Evolutionary conservation across 1,284 basidiomycete species (phyloP), one percentile per base, ranked within the genome.

Genomic region (Pascua sp.): DNA sequence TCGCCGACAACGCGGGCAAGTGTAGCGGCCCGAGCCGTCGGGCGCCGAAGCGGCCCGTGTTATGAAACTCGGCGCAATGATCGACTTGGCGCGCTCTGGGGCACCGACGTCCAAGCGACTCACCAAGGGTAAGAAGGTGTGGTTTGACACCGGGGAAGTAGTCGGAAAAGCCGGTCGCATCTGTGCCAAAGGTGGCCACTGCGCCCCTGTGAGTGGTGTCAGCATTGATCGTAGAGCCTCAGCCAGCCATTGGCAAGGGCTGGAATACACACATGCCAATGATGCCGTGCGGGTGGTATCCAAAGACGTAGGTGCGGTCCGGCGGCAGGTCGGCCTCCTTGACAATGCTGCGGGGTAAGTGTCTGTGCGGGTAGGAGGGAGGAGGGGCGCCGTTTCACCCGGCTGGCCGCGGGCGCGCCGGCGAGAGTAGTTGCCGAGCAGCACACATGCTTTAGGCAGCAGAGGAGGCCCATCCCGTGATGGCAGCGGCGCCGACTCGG

Each of bases 261-360:
- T 5, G 24, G 3, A 7, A 32, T 32, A 32, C 24, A 47, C 46
- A 42, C 90, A 94, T 93, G 67, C 91, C 90, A 73, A 95, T 94
- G 67, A 94, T 93, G 37, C 91, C 93, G 76, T 97, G 93, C 15
- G 93, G 93, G 77, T 97, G 93, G 77, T 96, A 96, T 15, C 92
- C 96, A 78, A 99, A 98, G 18, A 98, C 83, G 78, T 98, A 98
- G 36, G 90, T 87, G 59, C 91, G 81, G 74, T 96, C 90, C 12
- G 92, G 80, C 2, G 94, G 91, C 41, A 99, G 82, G 64, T 97
- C 91, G 60, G 85, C 86, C 78, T 90, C 89, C 89, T 71, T 69
- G 47, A 74, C 71, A 55, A 70, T 70, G 59, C 69, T 60, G 55
- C 12, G 16, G 44, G 24, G 24, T 32, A 32, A 32, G 24, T 32